phyloP scores from a whole-genome alignment of 208 protist species.

The Wallacemonas sp. region DNA sequence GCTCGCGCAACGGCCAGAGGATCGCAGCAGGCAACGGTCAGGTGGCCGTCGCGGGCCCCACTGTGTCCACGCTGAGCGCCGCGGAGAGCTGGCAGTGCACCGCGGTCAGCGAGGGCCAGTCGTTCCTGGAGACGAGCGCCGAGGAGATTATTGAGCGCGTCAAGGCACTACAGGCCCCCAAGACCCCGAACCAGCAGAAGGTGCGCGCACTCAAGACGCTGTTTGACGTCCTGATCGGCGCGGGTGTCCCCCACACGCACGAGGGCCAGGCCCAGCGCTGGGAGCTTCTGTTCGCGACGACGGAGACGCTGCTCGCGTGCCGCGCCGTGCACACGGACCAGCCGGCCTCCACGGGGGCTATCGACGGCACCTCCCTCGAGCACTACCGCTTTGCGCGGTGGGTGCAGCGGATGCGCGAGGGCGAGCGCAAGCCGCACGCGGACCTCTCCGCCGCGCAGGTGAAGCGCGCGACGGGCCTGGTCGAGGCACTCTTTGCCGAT shows the following conservation, averaged over 20 bases:
- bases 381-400: slow-evolving; percentile 82
- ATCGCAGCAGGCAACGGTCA: not conserved
- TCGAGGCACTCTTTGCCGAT: slow-evolving; percentile 72
- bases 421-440: slow-evolving; percentile 71
- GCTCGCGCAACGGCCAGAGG: not conserved
- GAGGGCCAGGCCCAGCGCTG: slow-evolving; percentile 55
- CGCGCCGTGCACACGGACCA: slow-evolving; percentile 42
- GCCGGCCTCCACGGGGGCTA: not conserved
- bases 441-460: slow-evolving; percentile 88
- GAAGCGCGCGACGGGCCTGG: slow-evolving; percentile 67
- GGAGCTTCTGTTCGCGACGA: slow-evolving; percentile 75
- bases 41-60: not conserved
- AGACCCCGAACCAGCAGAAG: slow-evolving; percentile 82
- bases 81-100: slow-evolving; percentile 11
- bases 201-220: slow-evolving; percentile 87
- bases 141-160: slow-evolving; percentile 77
- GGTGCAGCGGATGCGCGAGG: slow-evolving; percentile 87
- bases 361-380: slow-evolving; percentile 43
- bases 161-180: slow-evolving; percentile 73
- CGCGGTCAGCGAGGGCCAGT: slow-evolving; percentile 29
- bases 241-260: slow-evolving; percentile 81
- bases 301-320: slow-evolving; percentile 58
- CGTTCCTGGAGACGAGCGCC: slow-evolving; percentile 53
- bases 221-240: slow-evolving; percentile 68
- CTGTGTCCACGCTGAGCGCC: not conserved